Conservation (phyloP, 164 flowering plant species). For the Vitis amurensis region DNA sequence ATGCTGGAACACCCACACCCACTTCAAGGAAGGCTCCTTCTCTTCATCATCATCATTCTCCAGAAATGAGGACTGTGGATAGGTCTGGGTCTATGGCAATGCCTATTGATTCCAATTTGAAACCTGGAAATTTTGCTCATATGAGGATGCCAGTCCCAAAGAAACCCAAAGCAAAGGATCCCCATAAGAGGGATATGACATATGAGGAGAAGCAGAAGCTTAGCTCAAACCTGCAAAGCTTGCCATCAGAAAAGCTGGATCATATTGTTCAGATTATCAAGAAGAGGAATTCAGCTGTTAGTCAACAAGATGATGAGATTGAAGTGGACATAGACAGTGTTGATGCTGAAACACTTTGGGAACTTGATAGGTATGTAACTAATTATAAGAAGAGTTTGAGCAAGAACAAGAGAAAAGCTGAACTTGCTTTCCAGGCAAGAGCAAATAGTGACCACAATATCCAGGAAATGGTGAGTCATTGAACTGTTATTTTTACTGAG, state of each 20-base stretch:
- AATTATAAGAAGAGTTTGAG: conserved; percentile 66
- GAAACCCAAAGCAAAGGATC: conserved; percentile 67
- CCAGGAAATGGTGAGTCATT: conserved; percentile 26
- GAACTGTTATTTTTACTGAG: not conserved
- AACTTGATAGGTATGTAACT: conserved; percentile 76
- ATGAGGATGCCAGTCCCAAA: conserved; percentile 40
- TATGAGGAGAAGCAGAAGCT: conserved; percentile 84
- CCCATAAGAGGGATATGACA: conserved; percentile 71
- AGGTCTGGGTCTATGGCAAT: conserved; percentile 39
- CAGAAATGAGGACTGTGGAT: conserved; percentile 38
- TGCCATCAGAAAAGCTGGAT: conserved; percentile 83
- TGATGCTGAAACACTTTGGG: conserved; percentile 89
- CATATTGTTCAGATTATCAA: conserved; percentile 76
- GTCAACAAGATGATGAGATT: conserved; percentile 80
- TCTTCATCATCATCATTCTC: conserved; percentile 19
- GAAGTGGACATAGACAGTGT: conserved; percentile 87
- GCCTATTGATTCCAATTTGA: conserved; percentile 32
- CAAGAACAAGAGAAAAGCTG: conserved; percentile 61
- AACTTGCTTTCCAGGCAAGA: conserved; percentile 40
- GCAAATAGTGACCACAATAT: conserved; percentile 25
- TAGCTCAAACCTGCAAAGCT: conserved; percentile 57
- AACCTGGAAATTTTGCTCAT: conserved; percentile 20
- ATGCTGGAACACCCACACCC: conserved; percentile 33
- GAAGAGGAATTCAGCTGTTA: conserved; percentile 63
- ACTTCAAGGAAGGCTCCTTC: conserved; percentile 31